Evolutionary conservation across 257 asterid species (phyloP).

Genomic region (Verbena officinalis): DNA sequence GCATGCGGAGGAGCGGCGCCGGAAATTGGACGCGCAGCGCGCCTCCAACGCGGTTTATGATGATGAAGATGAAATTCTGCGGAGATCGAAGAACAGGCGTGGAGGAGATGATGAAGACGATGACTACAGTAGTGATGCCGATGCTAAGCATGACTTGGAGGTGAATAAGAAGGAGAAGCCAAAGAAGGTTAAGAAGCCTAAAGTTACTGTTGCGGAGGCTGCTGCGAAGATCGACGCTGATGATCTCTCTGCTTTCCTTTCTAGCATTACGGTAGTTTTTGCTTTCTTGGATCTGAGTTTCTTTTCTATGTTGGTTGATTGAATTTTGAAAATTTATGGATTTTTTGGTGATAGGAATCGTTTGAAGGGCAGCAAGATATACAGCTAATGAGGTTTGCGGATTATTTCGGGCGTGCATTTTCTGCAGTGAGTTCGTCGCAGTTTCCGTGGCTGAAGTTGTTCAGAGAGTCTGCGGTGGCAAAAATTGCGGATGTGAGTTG

Average conservation of each 20-base stretch:
- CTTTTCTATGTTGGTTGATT: conserved; percentile 5
- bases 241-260: conserved; percentile 65
- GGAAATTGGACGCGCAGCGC: conserved; percentile 65
- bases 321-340: neutral
- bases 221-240: conserved; percentile 70
- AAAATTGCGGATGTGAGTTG: conserved; percentile 75
- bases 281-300: conserved; percentile 12
- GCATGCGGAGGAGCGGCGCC: conserved; percentile 78
- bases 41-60: conserved; percentile 45
- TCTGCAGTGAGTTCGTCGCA: conserved; percentile 70
- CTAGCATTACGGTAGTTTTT: conserved; percentile 51
- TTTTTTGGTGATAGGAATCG: conserved; percentile 53
- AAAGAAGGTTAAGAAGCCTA: conserved; percentile 74
- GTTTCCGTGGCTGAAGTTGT: conserved; percentile 86
- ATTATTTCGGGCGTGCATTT: conserved; percentile 90
- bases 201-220: conserved; percentile 76
- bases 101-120: conserved; percentile 42
- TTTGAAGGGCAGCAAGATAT: conserved; percentile 77
- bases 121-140: conserved; percentile 41
- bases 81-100: conserved; percentile 43
- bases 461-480: conserved; percentile 78
- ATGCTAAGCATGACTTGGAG: conserved; percentile 44
- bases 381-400: conserved; percentile 89
- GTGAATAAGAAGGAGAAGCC: conserved; percentile 67
- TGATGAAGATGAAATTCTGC: conserved; percentile 43